A percentile compares a stretch with the other conserved stretches of the same genome.
Conservation (phyloP, 2,329 filamentous ascomycete genomes). For the Podosphaera aphanis region DNA sequence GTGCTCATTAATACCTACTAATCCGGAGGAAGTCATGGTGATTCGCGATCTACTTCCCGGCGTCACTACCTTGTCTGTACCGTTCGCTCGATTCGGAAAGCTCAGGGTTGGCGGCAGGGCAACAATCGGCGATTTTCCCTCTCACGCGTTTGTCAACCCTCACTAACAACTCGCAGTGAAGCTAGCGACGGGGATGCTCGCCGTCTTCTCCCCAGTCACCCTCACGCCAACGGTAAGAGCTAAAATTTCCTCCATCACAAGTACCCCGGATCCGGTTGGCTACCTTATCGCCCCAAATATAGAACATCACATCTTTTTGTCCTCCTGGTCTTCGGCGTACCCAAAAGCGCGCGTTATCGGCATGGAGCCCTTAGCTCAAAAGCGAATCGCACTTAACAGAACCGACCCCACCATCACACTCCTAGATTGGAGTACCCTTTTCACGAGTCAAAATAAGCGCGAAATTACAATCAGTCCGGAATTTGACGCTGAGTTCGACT, state of each 20-base stretch:
- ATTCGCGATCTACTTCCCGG: constrained; percentile 65
- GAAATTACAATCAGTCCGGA: constrained; percentile 39
- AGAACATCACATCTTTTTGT: constrained; percentile 88
- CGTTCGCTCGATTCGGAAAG: constrained; percentile 59
- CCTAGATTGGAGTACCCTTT: constrained; percentile 39
- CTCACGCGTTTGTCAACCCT: background rate
- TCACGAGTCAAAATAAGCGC: constrained; percentile 29
- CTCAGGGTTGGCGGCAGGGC: constrained; percentile 70
- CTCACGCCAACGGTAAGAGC: constrained; percentile 50
- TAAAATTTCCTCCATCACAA: constrained; percentile 41
- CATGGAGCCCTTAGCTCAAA: constrained; percentile 62
- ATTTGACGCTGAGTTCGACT: constrained; percentile 70
- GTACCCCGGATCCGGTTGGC: constrained; percentile 29
- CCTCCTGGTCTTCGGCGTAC: constrained; percentile 59
- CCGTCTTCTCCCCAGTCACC: constrained; percentile 78
- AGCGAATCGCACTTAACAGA: constrained; percentile 39
- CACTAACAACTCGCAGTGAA: constrained; percentile 30
- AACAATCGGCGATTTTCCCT: constrained; percentile 43
- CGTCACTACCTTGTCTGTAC: constrained; percentile 56
- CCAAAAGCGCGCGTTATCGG: constrained; percentile 61
- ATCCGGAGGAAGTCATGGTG: constrained; percentile 69
- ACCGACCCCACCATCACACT: constrained; percentile 22
- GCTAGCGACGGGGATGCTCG: constrained; percentile 52
- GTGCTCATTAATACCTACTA: constrained; percentile 11
- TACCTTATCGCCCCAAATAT: constrained; percentile 77